Conservation (phyloP, 495 filamentous ascomycete species). For the Jackrogersella multiformis region DNA sequence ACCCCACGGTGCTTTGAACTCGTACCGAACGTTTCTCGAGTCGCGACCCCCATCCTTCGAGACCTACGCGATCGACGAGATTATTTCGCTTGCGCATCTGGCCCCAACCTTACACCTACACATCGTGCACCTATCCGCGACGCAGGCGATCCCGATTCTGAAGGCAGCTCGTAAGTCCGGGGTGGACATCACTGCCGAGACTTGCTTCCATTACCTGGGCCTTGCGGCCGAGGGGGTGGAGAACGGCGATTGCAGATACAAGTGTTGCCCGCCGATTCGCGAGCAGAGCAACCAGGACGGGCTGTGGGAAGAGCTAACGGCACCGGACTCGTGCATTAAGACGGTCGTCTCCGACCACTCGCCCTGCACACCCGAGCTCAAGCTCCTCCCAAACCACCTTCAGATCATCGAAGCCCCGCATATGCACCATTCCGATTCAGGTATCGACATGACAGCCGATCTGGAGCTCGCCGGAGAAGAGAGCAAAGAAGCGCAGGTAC, state of each 20-base stretch:
- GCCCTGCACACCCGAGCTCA: constrained; percentile 93
- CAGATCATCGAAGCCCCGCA: constrained; percentile 45
- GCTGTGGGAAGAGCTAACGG: constrained; percentile 83
- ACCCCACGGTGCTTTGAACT: constrained; percentile 77
- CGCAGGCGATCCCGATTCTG: constrained; percentile 91
- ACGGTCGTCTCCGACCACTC: constrained; percentile 98
- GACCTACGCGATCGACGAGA: constrained; percentile 87
- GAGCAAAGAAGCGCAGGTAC: background rate
- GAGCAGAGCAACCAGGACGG: constrained; percentile 83
- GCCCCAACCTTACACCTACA: constrained; percentile 88
- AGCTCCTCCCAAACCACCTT: constrained; percentile 79
- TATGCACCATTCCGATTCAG: constrained; percentile 58
- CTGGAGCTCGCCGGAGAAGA: constrained; percentile 3
- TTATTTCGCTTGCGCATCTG: constrained; percentile 79
- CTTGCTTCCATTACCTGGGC: constrained; percentile 97
- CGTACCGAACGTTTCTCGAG: constrained; percentile 90
- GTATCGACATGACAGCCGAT: constrained; percentile 55
- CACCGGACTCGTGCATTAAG: constrained; percentile 80
- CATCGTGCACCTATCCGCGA: constrained; percentile 93
- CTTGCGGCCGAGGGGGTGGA: constrained; percentile 86
- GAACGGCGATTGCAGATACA: constrained; percentile 93
- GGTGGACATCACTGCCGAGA: constrained; percentile 93
- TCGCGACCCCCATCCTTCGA: constrained; percentile 92
- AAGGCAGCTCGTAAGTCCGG: constrained; percentile 79
- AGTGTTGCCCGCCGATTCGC: constrained; percentile 97